Evolutionary conservation across 345 rosid genomes (phyloP), one percentile per base, ranked within the genome.

Genomic region (Abelmoschus esculentus): DNA sequence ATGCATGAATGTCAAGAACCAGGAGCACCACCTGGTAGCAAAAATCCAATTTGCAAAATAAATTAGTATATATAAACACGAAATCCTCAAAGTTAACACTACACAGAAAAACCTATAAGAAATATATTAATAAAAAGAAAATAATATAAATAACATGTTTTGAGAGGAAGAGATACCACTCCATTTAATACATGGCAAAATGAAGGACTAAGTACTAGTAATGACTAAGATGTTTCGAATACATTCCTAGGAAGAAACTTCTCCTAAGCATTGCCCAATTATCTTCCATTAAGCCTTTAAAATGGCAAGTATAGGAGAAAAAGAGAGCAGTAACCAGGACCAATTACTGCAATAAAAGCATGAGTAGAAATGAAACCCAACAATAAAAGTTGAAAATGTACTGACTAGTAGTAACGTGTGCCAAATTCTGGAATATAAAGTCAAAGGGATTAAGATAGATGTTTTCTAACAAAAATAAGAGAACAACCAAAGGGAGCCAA

Each of bases 1-100:
- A 87, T 56, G 99, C 99, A 83, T 96, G 99, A 78, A 92, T 89
- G 74, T 96, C 99, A 61, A 96, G 91, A 77, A 90, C 99, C 73
- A 90, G 85, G 47, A 96, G 98, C 56, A 96, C 99, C 68, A 96
- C 99, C 99, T 96, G 78, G 7, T 18, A 46, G 38, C 47, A 72
- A 78, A 60, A 42, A 67, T 26, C 26, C 34, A 55, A 38, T 61
- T 17, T 7, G 57, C 69, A 61, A 12, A 6, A 55, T 71, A 46
- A 40, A 58, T 59, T 31, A 59, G 46, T 47, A 22, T 42, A 42
- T 38, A 55, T 22, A 69, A 56, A 73, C 59, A 66, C 10, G 2
- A 31, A 34, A 12, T 4, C 31, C 22, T 57, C 40, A 6, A 57
- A n/a, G 66, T 44, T 53, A 12, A 56, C 29, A 73, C 66, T 38